Conservation (phyloP, 2,329 filamentous ascomycete genomes). For the Pseudodiploospora longispora region DNA sequence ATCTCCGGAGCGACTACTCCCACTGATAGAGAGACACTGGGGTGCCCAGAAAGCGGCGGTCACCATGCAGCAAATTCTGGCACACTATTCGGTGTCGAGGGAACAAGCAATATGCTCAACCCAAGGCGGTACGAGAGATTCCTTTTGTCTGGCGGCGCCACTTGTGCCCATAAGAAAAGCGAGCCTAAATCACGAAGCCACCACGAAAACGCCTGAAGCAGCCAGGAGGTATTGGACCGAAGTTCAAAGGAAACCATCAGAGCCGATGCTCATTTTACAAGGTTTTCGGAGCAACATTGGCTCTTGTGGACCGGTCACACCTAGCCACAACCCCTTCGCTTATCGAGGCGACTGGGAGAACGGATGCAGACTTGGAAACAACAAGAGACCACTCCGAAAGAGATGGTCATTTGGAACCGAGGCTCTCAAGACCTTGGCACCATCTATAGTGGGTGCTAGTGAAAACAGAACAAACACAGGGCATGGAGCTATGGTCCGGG, state of each 20-base stretch:
- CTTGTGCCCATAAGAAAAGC: background rate
- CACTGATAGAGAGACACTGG: slow-evolving; percentile 42
- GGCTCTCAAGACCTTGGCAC: background rate
- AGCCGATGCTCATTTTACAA: background rate
- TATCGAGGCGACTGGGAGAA: too few relatives aligned
- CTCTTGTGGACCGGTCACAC: background rate
- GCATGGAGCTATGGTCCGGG: background rate
- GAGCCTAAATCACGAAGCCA: background rate
- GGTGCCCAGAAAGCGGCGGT: slow-evolving; percentile 35
- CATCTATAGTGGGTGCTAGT: background rate
- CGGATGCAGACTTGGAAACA: background rate
- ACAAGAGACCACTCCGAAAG: slow-evolving; percentile 12
- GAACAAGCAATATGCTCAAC: background rate
- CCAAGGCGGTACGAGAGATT: background rate
- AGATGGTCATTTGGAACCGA: slow-evolving; percentile 9
- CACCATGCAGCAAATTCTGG: slow-evolving; percentile 28
- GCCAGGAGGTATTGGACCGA: background rate
- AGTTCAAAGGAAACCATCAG: background rate
- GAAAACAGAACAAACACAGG: background rate
- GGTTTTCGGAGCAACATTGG: background rate
- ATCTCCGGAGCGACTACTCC: slow-evolving; percentile 30
- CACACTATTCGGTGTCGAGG: background rate
- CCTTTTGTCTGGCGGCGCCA: background rate
- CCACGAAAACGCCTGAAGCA: background rate
- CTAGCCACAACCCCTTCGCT: too few relatives aligned